Conservation (phyloP, 306 rosid genomes). For the Trichosanthes cucumerina region DNA sequence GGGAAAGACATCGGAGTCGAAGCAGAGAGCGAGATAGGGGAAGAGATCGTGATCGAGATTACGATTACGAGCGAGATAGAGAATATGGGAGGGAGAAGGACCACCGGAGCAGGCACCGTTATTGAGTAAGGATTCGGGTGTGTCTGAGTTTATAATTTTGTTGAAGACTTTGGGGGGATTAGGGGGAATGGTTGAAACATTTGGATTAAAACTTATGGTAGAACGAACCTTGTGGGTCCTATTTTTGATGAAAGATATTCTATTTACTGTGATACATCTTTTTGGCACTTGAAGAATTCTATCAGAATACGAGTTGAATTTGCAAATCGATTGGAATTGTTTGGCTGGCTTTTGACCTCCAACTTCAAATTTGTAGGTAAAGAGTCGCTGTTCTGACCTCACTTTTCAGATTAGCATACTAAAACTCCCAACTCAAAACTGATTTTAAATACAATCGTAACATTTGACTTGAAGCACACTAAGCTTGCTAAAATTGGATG, state of each 20-base stretch:
- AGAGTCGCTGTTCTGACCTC: not conserved
- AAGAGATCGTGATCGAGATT: constrained; percentile 57
- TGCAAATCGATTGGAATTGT: not conserved
- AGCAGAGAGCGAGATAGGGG: constrained; percentile 71
- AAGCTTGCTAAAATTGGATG: no score
- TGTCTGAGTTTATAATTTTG: not conserved
- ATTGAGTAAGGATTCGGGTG: not conserved
- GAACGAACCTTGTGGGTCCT: constrained; percentile 2
- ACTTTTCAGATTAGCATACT: no score
- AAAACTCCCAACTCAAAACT: no score
- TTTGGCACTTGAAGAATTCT: not conserved
- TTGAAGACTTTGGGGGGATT: not conserved
- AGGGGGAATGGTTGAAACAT: not conserved
- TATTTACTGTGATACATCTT: not conserved
- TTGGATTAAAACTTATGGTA: not conserved
- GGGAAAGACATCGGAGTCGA: constrained; percentile 61
- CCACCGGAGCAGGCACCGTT: constrained; percentile 32
- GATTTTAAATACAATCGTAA: no score
- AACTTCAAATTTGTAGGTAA: not conserved
- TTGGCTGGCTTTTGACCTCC: not conserved
- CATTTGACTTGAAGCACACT: no score
- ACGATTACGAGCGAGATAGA: constrained; percentile 51
- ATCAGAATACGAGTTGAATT: not conserved
- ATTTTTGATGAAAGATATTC: not conserved
- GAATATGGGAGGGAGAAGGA: constrained; percentile 42